Evolutionary conservation across 179 eudicot species (phyloP).

Genomic region (Nepenthes alata): DNA sequence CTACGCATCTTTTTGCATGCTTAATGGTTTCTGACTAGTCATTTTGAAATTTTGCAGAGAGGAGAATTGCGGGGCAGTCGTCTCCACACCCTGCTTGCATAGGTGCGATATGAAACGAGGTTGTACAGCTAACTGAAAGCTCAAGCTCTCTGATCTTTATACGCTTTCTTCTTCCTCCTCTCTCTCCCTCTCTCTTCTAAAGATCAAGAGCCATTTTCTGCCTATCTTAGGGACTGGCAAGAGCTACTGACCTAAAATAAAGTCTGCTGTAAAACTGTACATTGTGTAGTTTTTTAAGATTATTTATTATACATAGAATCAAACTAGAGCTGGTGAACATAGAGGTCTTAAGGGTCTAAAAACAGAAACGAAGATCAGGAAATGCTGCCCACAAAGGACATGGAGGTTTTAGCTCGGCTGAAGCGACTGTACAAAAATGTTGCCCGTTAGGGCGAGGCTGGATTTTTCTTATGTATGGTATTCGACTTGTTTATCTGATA

Average conservation of each 20-base stretch:
- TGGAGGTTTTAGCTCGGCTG: too few species aligned
- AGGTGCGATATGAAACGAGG: conserved; percentile 27
- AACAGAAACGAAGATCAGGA: too few species aligned
- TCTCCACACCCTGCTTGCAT: conserved; percentile 30
- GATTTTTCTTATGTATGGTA: too few species aligned
- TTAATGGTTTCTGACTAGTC: not conserved
- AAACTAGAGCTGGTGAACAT: too few species aligned
- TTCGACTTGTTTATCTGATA: too few species aligned
- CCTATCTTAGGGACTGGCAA: conserved; percentile 21
- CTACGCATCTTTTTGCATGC: too few species aligned
- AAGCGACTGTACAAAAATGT: too few species aligned
- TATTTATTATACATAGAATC: conserved; percentile 14
- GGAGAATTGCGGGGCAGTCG: conserved; percentile 49
- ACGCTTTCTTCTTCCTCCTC: too few species aligned
- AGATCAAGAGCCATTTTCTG: conserved; percentile 14
- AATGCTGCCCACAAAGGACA: too few species aligned
- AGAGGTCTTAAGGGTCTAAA: too few species aligned
- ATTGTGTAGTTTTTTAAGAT: conserved; percentile 53
- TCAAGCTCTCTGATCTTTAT: conserved; percentile 16
- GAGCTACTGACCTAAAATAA: conserved; percentile 39
- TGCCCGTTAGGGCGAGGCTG: too few species aligned
- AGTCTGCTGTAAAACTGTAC: conserved; percentile 48
- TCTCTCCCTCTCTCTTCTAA: not conserved
- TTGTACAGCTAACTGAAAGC: conserved; percentile 76
- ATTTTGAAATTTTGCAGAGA: conserved; percentile 24